These are phyloP conservation scores for Phylloporus sp. DNA, from an alignment of 768 basidiomycete species.

Conservation along the genomic window DNA sequence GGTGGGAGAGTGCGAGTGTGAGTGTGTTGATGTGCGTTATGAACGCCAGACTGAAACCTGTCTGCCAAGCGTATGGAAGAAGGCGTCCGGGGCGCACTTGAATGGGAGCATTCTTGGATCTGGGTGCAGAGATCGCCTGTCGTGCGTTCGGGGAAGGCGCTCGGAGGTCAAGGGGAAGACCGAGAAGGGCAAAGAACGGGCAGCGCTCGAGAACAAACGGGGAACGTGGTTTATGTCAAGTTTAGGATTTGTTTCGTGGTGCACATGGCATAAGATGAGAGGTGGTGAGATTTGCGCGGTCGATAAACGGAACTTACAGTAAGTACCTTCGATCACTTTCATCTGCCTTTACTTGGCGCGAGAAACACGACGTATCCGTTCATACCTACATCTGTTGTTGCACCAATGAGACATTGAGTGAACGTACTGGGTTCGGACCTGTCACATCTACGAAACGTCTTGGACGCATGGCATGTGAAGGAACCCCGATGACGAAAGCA, in stretches of 20 bases:
- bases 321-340: background rate
- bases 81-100: slow-evolving; percentile 22
- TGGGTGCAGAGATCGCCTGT: background rate
- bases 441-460: slow-evolving; percentile 26
- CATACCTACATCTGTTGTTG: background rate
- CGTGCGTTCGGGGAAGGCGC: slow-evolving; percentile 1
- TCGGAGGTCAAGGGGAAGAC: background rate
- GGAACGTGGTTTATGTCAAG: background rate
- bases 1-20: slow-evolving; percentile 7
- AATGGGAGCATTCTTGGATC: slow-evolving; percentile 4
- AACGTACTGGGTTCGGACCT: slow-evolving; percentile 41
- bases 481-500: slow-evolving; percentile 41
- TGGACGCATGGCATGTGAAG: slow-evolving; percentile 42
- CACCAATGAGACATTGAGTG: background rate
- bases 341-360: slow-evolving; percentile 14
- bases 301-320: slow-evolving; percentile 1
- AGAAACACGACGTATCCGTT: background rate
- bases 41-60: slow-evolving; percentile 7
- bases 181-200: background rate
- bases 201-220: slow-evolving; percentile 4
- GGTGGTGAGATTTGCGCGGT: slow-evolving; percentile 10
- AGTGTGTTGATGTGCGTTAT: slow-evolving; percentile 9
- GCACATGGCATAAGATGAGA: slow-evolving; percentile 1
- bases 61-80: slow-evolving; percentile 15
- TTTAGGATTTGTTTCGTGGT: background rate